These are phyloP conservation scores for Neofusicoccum cordaticola DNA, from an alignment of 2,329 filamentous ascomycete genomes.

Conservation along the genomic window DNA sequence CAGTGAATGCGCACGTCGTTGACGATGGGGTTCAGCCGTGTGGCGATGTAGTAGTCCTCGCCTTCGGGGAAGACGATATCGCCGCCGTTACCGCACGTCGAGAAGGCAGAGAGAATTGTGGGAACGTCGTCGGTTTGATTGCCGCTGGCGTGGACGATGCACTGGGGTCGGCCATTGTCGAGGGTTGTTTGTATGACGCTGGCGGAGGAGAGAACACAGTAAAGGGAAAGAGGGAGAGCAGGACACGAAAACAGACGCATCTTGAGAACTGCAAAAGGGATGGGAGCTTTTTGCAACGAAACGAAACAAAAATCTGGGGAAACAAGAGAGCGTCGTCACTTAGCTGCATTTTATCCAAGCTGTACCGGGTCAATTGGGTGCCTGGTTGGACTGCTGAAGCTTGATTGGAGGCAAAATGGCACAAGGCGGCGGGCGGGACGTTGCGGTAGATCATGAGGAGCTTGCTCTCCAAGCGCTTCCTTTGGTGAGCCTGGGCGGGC, in stretches of 20 bases:
- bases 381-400: background rate
- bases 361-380: background rate
- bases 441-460: conserved; percentile 5
- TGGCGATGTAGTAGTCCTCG: conserved; percentile 52
- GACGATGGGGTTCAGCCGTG: conserved; percentile 49
- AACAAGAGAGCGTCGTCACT: background rate
- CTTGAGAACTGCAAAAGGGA: background rate
- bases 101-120: conserved; percentile 42
- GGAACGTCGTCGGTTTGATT: conserved; percentile 41
- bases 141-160: conserved; percentile 41
- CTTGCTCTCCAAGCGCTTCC: background rate
- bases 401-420: conserved; percentile 15
- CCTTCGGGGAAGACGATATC: conserved; percentile 51
- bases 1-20: conserved; percentile 53
- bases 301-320: background rate
- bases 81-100: conserved; percentile 39
- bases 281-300: background rate
- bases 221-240: background rate
- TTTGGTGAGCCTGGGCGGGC: background rate
- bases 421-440: background rate
- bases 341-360: background rate
- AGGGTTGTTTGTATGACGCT: background rate
- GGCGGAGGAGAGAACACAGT: background rate
- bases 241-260: conserved; percentile 2
- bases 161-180: conserved; percentile 24